A percentile compares a stretch with the other conserved stretches of the same genome.
Evolutionary conservation across 371 early-diverging fungal genomes (phyloP).

Genomic region (Choanephora cucurbitarum): DNA sequence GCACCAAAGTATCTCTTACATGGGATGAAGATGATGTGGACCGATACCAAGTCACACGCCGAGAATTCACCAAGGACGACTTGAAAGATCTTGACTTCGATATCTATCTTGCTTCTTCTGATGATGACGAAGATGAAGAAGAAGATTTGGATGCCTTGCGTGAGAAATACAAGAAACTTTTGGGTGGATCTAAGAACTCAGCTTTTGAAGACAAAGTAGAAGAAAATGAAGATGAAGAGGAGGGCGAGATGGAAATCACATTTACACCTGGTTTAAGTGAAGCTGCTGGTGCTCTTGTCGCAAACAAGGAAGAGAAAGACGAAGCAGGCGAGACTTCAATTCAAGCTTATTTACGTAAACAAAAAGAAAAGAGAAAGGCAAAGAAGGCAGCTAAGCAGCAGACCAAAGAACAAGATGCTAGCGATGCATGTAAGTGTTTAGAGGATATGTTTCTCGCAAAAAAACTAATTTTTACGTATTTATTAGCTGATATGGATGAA

Average conservation of each 20-base stretch:
- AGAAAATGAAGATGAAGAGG: conserved; percentile 54
- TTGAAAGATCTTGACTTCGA: conserved; percentile 91
- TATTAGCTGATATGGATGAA: conserved; percentile 54
- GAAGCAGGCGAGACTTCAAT: conserved; percentile 49
- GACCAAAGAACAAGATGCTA: conserved; percentile 31
- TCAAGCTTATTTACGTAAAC: conserved; percentile 87
- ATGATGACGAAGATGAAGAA: conserved; percentile 67
- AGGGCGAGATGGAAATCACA: conserved; percentile 93
- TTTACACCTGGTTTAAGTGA: conserved; percentile 92
- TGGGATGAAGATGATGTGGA: conserved; percentile 98
- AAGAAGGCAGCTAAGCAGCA: conserved; percentile 60
- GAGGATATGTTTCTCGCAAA: too few relatives aligned
- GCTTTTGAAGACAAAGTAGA: conserved; percentile 49
- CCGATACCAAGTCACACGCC: conserved; percentile 75
- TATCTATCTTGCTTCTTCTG: conserved; percentile 82
- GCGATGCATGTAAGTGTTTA: conserved; percentile 34
- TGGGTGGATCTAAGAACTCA: conserved; percentile 40
- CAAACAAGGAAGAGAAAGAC: conserved; percentile 49
- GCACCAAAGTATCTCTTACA: conserved; percentile 90
- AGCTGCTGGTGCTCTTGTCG: conserved; percentile 59
- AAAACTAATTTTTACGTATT: too few relatives aligned
- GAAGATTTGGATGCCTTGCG: conserved; percentile 57
- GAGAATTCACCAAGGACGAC: conserved; percentile 86
- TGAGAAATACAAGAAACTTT: conserved; percentile 69
- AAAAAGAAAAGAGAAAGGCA: conserved; percentile 74